Percentiles rank a stretch among this genome's conserved stretches.
Evolutionary conservation across 176 grass and related monocot genomes (phyloP).

Genomic region (Dactylis glomerata): DNA sequence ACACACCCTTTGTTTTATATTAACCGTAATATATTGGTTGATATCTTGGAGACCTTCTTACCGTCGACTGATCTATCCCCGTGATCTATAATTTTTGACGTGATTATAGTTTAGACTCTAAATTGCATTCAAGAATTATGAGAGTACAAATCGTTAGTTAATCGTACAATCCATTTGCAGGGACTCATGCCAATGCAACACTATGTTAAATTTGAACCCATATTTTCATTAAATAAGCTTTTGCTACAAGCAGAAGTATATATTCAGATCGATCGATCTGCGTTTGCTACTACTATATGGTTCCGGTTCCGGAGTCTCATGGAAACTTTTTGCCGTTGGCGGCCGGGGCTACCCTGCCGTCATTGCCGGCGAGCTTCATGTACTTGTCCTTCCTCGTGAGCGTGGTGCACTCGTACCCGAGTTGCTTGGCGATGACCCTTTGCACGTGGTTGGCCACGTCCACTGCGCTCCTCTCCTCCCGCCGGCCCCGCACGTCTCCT

Average conservation of each 20-base stretch:
- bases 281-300: neutral
- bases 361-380: neutral
- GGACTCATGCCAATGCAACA: too few relatives aligned
- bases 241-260: neutral
- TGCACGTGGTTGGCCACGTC: constrained; percentile 76
- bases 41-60: too few relatives aligned
- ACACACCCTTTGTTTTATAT: too few relatives aligned
- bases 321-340: neutral
- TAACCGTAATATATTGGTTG: too few relatives aligned
- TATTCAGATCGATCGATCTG: neutral
- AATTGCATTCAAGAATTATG: too few relatives aligned
- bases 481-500: neutral
- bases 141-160: too few relatives aligned
- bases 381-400: constrained; percentile 72
- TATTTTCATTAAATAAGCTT: neutral
- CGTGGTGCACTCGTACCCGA: constrained; percentile 62
- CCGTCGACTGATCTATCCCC: too few relatives aligned
- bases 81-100: too few relatives aligned
- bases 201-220: neutral
- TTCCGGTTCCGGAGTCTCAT: neutral
- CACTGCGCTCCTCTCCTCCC: constrained; percentile 44
- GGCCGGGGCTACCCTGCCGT: neutral
- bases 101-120: too few relatives aligned
- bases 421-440: constrained; percentile 50
- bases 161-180: too few relatives aligned